Conservation (phyloP, 208 protist species). For the Lotmaria passim region DNA sequence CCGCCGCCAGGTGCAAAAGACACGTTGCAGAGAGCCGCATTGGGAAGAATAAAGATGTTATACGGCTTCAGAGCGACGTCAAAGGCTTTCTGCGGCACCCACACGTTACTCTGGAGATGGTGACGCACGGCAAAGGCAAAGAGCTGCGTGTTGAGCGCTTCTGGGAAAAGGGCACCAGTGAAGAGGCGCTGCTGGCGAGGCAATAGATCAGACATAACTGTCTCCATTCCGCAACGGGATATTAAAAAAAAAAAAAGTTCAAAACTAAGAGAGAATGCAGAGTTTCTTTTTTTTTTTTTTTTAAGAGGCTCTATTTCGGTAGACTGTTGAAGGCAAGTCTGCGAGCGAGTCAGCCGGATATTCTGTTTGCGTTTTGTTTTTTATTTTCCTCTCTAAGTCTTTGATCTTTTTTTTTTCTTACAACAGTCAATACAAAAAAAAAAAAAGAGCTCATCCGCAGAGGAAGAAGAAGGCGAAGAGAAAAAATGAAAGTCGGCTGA, state of each 20-base stretch:
- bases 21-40: conserved; percentile 67
- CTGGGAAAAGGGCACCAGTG: conserved; percentile 73
- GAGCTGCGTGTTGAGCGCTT: conserved; percentile 64
- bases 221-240: not conserved
- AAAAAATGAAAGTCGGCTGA: too few relatives aligned
- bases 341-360: too few relatives aligned
- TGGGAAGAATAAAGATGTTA: conserved; percentile 59
- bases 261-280: not conserved
- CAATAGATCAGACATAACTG: not conserved
- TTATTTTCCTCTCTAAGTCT: too few relatives aligned
- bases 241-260: too few relatives aligned
- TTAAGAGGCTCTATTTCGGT: too few relatives aligned
- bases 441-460: too few relatives aligned
- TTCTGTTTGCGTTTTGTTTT: too few relatives aligned
- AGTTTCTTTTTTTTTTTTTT: too few relatives aligned
- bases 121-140: conserved; percentile 60
- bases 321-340: too few relatives aligned
- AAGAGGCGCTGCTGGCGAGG: conserved; percentile 67
- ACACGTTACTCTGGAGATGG: conserved; percentile 62
- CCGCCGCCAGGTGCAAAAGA: conserved; percentile 38
- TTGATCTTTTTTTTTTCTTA: too few relatives aligned
- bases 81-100: conserved; percentile 66
- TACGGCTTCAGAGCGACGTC: conserved; percentile 37
- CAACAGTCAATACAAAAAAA: too few relatives aligned
- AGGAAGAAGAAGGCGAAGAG: too few relatives aligned